Evolutionary conservation across 148 eudicot genomes (phyloP).

Genomic region (Fallopia convolvulus): DNA sequence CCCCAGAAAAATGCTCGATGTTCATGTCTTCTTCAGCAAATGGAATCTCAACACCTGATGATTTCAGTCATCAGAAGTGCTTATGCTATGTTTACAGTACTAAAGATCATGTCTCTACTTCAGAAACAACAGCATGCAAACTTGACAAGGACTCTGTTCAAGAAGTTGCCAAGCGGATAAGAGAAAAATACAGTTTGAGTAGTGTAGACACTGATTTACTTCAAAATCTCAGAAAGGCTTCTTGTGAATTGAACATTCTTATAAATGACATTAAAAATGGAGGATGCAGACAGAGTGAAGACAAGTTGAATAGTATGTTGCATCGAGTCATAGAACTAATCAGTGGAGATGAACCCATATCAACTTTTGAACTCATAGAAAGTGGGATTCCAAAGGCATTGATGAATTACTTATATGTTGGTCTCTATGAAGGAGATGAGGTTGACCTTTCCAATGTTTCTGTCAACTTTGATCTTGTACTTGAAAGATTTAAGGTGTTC

Average conservation of each 20-base stretch:
- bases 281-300: constrained; percentile 32
- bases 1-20: constrained; percentile 45
- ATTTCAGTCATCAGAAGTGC: constrained; percentile 39
- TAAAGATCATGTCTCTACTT: constrained; percentile 19
- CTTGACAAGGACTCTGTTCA: constrained; percentile 54
- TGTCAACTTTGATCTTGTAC: constrained; percentile 22
- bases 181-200: constrained; percentile 39
- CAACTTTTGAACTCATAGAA: constrained; percentile 88
- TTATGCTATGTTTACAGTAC: constrained; percentile 58
- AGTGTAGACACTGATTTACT: constrained; percentile 53
- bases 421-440: constrained; percentile 26
- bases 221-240: constrained; percentile 55
- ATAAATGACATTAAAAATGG: constrained; percentile 23
- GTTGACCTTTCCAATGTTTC: constrained; percentile 16
- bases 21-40: constrained; percentile 28
- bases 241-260: constrained; percentile 41
- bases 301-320: constrained; percentile 38
- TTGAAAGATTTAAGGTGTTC: constrained; percentile 58
- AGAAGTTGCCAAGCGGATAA: constrained; percentile 57
- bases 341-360: constrained; percentile 58
- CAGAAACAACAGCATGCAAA: constrained; percentile 48
- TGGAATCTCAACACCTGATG: constrained; percentile 29
- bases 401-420: constrained; percentile 50
- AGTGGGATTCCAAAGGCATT: constrained; percentile 78
- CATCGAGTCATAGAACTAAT: constrained; percentile 51